Percentiles rank a stretch among this genome's conserved stretches.
phyloP scores from a whole-genome alignment of 805 yeast genomes.

The Candida sanyiensis region DNA sequence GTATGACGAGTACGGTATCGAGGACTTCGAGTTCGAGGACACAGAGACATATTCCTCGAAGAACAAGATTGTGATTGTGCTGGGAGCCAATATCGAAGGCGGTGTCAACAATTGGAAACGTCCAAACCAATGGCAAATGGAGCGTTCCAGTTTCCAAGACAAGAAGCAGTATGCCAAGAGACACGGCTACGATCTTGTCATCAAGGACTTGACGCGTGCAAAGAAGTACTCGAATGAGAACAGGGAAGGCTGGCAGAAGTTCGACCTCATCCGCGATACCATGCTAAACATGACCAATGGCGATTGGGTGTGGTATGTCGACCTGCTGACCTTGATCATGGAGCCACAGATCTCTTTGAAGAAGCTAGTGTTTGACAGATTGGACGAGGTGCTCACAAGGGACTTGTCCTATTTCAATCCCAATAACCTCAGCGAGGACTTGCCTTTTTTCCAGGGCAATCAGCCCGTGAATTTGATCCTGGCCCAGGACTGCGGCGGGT shows the following conservation, averaged over 20 bases:
- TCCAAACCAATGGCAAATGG: constrained; percentile 40
- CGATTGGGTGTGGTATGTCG: constrained; percentile 39
- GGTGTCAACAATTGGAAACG: constrained; percentile 37
- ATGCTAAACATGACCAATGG: constrained; percentile 30
- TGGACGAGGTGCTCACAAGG: constrained; percentile 27
- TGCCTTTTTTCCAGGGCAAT: constrained; percentile 26
- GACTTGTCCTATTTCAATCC: constrained; percentile 34
- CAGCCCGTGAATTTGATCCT: constrained; percentile 34
- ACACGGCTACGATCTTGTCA: constrained; percentile 44
- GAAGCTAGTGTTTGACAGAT: constrained; percentile 29
- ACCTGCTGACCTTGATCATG: constrained; percentile 36
- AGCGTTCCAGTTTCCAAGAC: constrained; percentile 41
- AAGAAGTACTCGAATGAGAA: constrained; percentile 45
- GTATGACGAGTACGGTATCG: constrained; percentile 15
- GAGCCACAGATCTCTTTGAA: constrained; percentile 33
- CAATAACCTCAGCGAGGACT: constrained; percentile 28
- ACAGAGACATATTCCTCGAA: constrained; percentile 14
- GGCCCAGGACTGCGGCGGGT: constrained; percentile 39
- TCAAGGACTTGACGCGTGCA: constrained; percentile 40
- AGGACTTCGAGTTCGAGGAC: constrained; percentile 2
- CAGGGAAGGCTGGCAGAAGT: constrained; percentile 43
- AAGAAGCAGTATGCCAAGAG: constrained; percentile 42
- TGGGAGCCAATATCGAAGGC: constrained; percentile 37
- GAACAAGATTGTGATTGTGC: constrained; percentile 31
- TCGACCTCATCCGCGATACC: constrained; percentile 31